phyloP scores from a whole-genome alignment of 2,329 filamentous ascomycete species.

The Paecilomyces formosus region DNA sequence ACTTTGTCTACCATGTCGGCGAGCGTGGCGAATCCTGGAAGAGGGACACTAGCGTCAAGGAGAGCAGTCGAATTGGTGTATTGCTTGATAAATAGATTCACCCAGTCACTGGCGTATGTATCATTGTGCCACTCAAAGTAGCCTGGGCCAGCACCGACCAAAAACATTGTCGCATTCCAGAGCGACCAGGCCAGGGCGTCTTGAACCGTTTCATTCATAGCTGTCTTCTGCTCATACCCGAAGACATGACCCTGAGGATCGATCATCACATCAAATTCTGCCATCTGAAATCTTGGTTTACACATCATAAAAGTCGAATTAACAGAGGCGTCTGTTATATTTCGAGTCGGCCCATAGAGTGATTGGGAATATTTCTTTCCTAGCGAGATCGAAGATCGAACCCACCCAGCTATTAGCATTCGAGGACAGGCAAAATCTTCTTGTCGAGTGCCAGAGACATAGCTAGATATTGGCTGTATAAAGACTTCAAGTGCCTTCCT shows the following conservation, averaged over 20 bases:
- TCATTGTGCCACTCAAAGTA: conserved; percentile 43
- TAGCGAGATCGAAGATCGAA: background rate
- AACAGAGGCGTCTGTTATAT: conserved; percentile 2
- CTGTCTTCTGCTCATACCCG: background rate
- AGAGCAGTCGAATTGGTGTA: conserved; percentile 20
- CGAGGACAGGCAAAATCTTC: background rate
- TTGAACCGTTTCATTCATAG: conserved; percentile 1
- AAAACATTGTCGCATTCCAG: background rate
- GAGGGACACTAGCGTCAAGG: conserved; percentile 25
- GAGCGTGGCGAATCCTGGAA: conserved; percentile 25
- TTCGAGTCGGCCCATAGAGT: background rate
- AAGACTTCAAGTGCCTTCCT: background rate
- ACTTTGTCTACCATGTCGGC: conserved; percentile 14
- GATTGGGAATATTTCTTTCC: background rate
- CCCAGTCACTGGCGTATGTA: conserved; percentile 35
- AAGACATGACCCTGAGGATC: conserved; percentile 23
- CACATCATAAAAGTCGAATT: conserved; percentile 27
- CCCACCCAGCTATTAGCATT: conserved; percentile 3
- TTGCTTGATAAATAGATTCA: conserved; percentile 40
- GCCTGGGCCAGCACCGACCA: background rate
- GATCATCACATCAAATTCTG: conserved; percentile 26
- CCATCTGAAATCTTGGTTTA: conserved; percentile 21
- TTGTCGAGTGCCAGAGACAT: background rate
- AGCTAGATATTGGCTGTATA: background rate
- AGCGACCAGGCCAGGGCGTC: background rate